A percentile compares a stretch with the other conserved stretches of the same genome.
Evolutionary conservation across 306 rosid genomes (phyloP).

Genomic region (Fagus sylvatica): DNA sequence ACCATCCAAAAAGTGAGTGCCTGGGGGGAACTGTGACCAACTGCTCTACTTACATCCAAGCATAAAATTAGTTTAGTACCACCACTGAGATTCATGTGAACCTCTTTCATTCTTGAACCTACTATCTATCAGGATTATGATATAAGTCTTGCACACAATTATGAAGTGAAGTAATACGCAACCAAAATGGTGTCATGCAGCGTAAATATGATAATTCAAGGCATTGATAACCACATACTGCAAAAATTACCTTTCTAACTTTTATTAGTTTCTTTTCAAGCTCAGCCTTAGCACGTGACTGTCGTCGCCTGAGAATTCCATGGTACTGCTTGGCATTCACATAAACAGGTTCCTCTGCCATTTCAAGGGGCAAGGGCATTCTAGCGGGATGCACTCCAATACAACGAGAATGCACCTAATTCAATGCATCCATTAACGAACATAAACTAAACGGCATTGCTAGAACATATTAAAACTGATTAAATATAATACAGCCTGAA

Average conservation of each 20-base stretch:
- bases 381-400: conserved; percentile 19
- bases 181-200: neutral
- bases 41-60: neutral
- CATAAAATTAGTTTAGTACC: neutral
- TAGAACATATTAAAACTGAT: neutral
- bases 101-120: neutral
- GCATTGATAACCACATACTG: neutral
- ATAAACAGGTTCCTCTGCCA: conserved; percentile 44
- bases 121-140: neutral
- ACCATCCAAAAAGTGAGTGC: too few relatives aligned
- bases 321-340: conserved; percentile 51
- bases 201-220: neutral
- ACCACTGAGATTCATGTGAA: neutral
- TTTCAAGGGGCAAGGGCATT: conserved; percentile 33
- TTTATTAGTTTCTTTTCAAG: conserved; percentile 28
- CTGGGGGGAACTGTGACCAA: neutral
- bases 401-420: conserved; percentile 12
- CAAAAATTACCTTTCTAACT: conserved; percentile 31
- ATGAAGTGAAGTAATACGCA: neutral
- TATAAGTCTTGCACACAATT: neutral
- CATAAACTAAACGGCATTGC: neutral
- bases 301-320: conserved; percentile 45
- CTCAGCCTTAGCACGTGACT: conserved; percentile 47
- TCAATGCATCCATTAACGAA: neutral
- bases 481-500: neutral